Evolutionary conservation across 2,329 filamentous ascomycete species (phyloP), one percentile per base, ranked within the genome.

Genomic region (Chrysoporthe deuterocubensis): DNA sequence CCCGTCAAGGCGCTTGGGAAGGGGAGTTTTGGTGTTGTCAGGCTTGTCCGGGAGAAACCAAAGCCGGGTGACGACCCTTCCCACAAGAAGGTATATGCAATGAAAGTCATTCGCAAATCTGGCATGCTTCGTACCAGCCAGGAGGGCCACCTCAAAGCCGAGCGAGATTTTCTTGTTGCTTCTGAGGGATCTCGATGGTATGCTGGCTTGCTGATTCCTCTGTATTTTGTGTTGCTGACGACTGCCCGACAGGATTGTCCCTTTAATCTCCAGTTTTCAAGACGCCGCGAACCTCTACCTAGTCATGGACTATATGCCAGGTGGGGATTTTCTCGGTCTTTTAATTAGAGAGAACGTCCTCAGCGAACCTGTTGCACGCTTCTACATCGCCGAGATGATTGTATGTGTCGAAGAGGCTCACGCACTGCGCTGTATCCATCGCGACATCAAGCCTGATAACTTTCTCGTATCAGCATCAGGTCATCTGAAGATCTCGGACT

Each of bases 291-390:
- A 92, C 73, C 84, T 99, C 6, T 98, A 98, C 74, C 87, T 99
- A 6, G 92, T 97, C 64, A 97, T 98, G 94, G 94, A 98, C 69
- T 99, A 97, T 76, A 97, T 97, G 93, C 91, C 96, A 2, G 96
- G 95, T 0, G 95, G 96, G 0, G 95, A 99, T 76, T 98, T 99
- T 72, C 84, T 99, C 0, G 92, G 92, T 1, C 80, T 97, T 0
- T 81, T 99, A 18, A 91, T 97, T 66, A 89, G 94, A 18, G 92
- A 96, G 75, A 94, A 96, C 70, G 87, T 92, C 2, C 83, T 99
- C 1, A 89, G 89, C 66, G 96, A 98, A 77, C 82, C 85, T 0
- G 88, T 92, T 56, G 90, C 94, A 4, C 90, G 88, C 70, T 97
- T 92, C 83, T 98, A 98, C 76, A 83, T 97, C 68, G 94, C 95